Evolutionary conservation across 148 eudicot species (phyloP), one percentile per base, ranked within the genome.

Genomic region (Chenopodium berlandieri): DNA sequence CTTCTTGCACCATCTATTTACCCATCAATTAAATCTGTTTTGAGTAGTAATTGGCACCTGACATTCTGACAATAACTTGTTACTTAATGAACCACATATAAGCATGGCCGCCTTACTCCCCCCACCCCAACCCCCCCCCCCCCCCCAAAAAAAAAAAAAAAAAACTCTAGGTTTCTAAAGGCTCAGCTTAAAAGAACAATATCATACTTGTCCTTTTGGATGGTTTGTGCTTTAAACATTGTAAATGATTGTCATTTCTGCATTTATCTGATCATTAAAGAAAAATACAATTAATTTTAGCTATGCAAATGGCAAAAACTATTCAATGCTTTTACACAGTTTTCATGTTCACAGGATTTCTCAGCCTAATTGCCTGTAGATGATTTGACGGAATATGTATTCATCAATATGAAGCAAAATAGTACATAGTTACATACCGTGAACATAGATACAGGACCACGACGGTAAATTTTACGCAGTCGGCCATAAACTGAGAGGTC

Each of bases 391-490:
- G 81, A 50, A 31, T 56, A 65, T 62, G 66, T 22, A 20, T 25
- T 73, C 31, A 65, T n/a, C 69, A 52, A 78, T 78, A 32, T 60
- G 71, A 40, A 66, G 58, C 19, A 74, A 79, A 56, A 69, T 22
- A 34, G 58, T 44, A 85, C 90, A 27, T 27, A 27, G 27, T 27
- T 27, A 27, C 27, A 50, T 85, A 96, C 98, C 99, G 90, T 87
- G 84, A 94, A 96, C 99, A 96, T 96, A 48, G 99, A 96, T 48
- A 94, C 91, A 32, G 98, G 99, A 68, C 99, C 98, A 66, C 94
- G 89, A 12, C 97, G 94, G 85, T 89, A 94, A 81, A 96, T 90
- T 89, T 96, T 96, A 27, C 99, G 92, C 90, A 96, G 66, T 77
- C 98, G 90, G 78, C 99, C 99, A 70, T 96, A 96, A 14, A 86